Evolutionary conservation across 2,329 filamentous ascomycete genomes (phyloP).

Genomic region (Ascochyta lentis): DNA sequence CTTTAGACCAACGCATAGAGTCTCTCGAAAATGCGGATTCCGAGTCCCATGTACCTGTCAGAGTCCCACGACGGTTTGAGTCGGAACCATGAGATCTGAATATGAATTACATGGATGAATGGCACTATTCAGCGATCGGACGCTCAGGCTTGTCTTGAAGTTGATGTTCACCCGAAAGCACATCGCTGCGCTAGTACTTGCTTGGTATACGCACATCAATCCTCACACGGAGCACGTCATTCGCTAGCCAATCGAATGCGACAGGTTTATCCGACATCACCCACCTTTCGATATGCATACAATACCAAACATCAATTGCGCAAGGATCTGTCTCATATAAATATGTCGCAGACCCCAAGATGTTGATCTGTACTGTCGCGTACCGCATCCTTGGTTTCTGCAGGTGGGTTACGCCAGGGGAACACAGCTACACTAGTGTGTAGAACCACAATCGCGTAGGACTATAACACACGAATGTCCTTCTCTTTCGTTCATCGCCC

Average conservation of each 20-base stretch:
- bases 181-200: constrained; percentile 1
- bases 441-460: background rate
- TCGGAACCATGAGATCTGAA: background rate
- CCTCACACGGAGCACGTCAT: constrained; percentile 17
- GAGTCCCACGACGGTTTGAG: background rate
- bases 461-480: background rate
- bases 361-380: background rate
- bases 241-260: constrained; percentile 11
- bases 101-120: background rate
- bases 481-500: background rate
- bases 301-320: constrained; percentile 12
- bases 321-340: constrained; percentile 5
- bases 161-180: background rate
- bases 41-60: background rate
- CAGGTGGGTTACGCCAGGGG: constrained; percentile 2
- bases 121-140: background rate
- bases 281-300: background rate
- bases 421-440: background rate
- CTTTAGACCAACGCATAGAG: background rate
- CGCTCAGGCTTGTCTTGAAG: background rate
- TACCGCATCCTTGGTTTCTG: background rate
- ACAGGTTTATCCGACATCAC: constrained; percentile 15
- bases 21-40: background rate
- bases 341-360: background rate
- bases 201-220: constrained; percentile 10